Conservation (phyloP, 164 flowering plant genomes). For the Euptelea pleiosperma region DNA sequence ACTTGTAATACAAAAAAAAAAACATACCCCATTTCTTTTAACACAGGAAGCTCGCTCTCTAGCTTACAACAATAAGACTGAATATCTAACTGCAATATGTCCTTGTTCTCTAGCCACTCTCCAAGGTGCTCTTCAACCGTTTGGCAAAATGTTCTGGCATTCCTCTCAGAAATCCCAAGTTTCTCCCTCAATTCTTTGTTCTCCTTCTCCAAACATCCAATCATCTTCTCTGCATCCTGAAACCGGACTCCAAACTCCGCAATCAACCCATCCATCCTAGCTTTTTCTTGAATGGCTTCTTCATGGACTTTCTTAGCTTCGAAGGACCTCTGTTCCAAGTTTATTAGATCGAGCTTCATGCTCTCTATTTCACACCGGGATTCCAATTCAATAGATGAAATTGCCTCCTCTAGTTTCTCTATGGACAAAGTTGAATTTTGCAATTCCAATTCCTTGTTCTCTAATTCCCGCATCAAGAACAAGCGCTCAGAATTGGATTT, state of each 20-base stretch:
- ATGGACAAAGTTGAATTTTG: constrained; percentile 33
- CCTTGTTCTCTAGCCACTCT: constrained; percentile 24
- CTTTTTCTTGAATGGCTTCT: constrained; percentile 45
- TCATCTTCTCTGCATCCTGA: constrained; percentile 37
- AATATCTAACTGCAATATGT: constrained; percentile 1
- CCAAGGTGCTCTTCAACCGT: constrained; percentile 32
- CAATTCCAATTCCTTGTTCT: constrained; percentile 49
- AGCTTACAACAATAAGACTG: constrained; percentile 17
- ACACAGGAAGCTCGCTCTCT: constrained; percentile 18
- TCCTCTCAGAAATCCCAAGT: constrained; percentile 35
- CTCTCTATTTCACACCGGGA: constrained; percentile 85
- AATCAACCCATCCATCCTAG: constrained; percentile 32
- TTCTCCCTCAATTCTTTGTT: constrained; percentile 48
- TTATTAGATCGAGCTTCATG: constrained; percentile 60
- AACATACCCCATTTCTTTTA: constrained; percentile 47
- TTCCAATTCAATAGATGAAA: constrained; percentile 58
- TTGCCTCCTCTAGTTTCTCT: constrained; percentile 58
- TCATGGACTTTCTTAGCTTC: constrained; percentile 53
- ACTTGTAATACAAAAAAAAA: no score
- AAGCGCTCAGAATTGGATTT: constrained; percentile 41
- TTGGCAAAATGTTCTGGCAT: constrained; percentile 24
- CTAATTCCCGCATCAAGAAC: constrained; percentile 44
- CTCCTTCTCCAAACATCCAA: constrained; percentile 43
- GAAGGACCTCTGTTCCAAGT: constrained; percentile 47
- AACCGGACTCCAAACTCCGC: constrained; percentile 32